phyloP scores from a whole-genome alignment of 1,139 yeast species.

The Taphrina populina region DNA sequence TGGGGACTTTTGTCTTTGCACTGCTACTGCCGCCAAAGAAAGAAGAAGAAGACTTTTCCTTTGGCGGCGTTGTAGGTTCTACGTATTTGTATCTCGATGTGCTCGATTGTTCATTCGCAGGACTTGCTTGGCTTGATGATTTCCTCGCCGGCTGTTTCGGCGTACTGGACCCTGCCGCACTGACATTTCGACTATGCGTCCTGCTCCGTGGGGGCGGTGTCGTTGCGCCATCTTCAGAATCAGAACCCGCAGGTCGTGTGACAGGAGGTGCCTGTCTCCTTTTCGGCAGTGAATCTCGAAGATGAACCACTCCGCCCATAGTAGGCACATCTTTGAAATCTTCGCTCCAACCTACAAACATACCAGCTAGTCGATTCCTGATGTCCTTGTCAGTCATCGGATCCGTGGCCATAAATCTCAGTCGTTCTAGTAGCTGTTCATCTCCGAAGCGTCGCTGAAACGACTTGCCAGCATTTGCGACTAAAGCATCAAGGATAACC shows the following conservation, averaged over 20 bases:
- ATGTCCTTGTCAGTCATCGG: slow-evolving; percentile 51
- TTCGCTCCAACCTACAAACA: slow-evolving; percentile 65
- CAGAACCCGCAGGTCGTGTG: slow-evolving; percentile 38
- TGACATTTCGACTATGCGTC: slow-evolving; percentile 23
- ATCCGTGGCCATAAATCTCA: slow-evolving; percentile 56
- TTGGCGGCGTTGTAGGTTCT: slow-evolving; percentile 33
- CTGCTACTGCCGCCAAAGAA: slow-evolving; percentile 15
- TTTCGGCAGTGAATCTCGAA: slow-evolving; percentile 51
- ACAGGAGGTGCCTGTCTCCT: slow-evolving; percentile 39
- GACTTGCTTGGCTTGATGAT: background rate
- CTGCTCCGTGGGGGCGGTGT: slow-evolving; percentile 30
- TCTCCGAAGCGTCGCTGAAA: slow-evolving; percentile 56
- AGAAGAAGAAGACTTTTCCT: slow-evolving; percentile 13
- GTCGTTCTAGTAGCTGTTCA: slow-evolving; percentile 64
- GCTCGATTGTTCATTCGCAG: slow-evolving; percentile 13
- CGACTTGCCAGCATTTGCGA: slow-evolving; percentile 67
- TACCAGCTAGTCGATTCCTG: slow-evolving; percentile 50
- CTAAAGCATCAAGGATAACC: slow-evolving; percentile 67
- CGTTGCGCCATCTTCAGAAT: slow-evolving; percentile 41
- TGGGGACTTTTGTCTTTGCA: slow-evolving; percentile 10
- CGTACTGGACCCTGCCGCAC: slow-evolving; percentile 32
- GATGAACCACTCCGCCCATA: slow-evolving; percentile 53
- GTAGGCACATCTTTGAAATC: slow-evolving; percentile 57
- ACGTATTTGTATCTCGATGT: slow-evolving; percentile 24
- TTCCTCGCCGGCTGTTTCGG: slow-evolving; percentile 21